Percentiles rank a stretch among this genome's conserved stretches.
These are phyloP conservation scores for Starmera pachycereana DNA, from an alignment of 805 yeast genomes.

Conservation along the genomic window DNA sequence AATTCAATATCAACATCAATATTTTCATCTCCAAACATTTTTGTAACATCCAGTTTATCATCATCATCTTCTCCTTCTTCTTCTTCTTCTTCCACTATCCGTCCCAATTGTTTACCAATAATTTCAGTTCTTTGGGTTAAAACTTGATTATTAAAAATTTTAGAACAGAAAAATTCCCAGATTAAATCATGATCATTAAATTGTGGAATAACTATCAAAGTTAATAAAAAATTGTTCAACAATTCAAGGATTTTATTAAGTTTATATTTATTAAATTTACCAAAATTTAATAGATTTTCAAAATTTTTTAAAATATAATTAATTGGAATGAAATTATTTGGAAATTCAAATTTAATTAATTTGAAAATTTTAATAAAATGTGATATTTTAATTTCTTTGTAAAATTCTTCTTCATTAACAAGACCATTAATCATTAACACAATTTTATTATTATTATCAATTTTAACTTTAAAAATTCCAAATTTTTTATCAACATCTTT, in stretches of 20 bases:
- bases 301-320: slow-evolving; percentile 14
- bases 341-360: slow-evolving; percentile 26
- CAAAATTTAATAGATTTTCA: slow-evolving; percentile 12
- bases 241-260: slow-evolving; percentile 36
- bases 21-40: background rate
- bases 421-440: slow-evolving; percentile 16
- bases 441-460: slow-evolving; percentile 21
- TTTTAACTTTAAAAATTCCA: slow-evolving; percentile 25
- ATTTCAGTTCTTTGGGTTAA: slow-evolving; percentile 23
- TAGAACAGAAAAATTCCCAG: slow-evolving; percentile 31
- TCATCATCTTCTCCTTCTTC: background rate
- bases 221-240: slow-evolving; percentile 37
- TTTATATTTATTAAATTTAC: slow-evolving; percentile 31
- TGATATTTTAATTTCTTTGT: slow-evolving; percentile 18
- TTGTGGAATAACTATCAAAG: slow-evolving; percentile 29
- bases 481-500: slow-evolving; percentile 13
- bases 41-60: background rate
- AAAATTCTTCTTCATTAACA: slow-evolving; percentile 2
- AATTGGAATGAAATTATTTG: slow-evolving; percentile 23
- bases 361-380: slow-evolving; percentile 22
- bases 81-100: too few species aligned
- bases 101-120: slow-evolving; percentile 12
- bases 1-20: background rate
- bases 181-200: slow-evolving; percentile 26
- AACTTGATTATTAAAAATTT: slow-evolving; percentile 22